These are phyloP conservation scores for Sarocladiaceae sp. DNA, from an alignment of 2,329 filamentous ascomycete genomes.

Conservation along the genomic window DNA sequence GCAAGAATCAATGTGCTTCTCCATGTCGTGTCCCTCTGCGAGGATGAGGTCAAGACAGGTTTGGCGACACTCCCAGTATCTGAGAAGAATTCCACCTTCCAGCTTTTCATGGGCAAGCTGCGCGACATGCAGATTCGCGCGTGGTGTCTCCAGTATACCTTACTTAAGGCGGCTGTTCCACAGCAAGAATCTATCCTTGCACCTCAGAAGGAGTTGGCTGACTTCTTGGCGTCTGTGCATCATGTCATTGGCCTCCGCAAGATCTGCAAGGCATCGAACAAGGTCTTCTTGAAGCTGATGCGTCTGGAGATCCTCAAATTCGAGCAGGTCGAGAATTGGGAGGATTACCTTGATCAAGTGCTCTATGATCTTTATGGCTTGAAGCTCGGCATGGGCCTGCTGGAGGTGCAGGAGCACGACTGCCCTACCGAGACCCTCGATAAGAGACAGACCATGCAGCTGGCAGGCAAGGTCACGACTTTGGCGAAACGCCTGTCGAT, in stretches of 20 bases:
- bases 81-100: slow-evolving; percentile 50
- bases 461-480: slow-evolving; percentile 78
- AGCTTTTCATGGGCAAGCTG: slow-evolving; percentile 58
- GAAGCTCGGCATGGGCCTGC: slow-evolving; percentile 65
- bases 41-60: slow-evolving; percentile 81
- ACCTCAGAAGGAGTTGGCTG: slow-evolving; percentile 68
- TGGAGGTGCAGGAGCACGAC: slow-evolving; percentile 71
- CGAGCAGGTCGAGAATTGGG: slow-evolving; percentile 73
- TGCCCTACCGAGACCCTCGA: slow-evolving; percentile 76
- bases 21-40: slow-evolving; percentile 74
- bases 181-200: slow-evolving; percentile 59
- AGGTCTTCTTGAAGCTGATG: slow-evolving; percentile 84
- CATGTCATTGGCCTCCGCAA: slow-evolving; percentile 78
- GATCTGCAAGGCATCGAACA: slow-evolving; percentile 80
- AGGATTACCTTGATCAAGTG: slow-evolving; percentile 81
- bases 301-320: slow-evolving; percentile 79
- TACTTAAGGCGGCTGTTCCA: slow-evolving; percentile 75
- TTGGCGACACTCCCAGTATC: slow-evolving; percentile 55
- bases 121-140: slow-evolving; percentile 83
- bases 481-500: slow-evolving; percentile 81
- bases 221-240: slow-evolving; percentile 78
- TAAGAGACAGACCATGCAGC: slow-evolving; percentile 70
- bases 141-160: slow-evolving; percentile 82
- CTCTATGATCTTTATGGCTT: slow-evolving; percentile 79
- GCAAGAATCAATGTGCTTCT: slow-evolving; percentile 69